Evolutionary conservation across 2,329 filamentous ascomycete genomes (phyloP).

Genomic region (Xylaria digitata): DNA sequence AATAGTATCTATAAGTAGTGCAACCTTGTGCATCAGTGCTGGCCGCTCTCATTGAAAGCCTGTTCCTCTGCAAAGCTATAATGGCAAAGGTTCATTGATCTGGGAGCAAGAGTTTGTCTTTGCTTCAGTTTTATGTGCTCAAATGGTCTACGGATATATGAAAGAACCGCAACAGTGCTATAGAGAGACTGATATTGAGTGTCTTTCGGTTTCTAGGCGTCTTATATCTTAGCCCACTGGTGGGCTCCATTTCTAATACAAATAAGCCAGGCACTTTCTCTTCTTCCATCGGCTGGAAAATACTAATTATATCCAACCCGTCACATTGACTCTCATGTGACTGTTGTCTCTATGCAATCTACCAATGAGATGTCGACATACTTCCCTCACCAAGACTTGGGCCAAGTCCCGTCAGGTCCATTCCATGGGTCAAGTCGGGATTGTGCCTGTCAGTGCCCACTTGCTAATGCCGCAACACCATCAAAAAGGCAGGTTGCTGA

Average conservation of each 20-base stretch:
- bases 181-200: constrained; percentile 20
- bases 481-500: constrained; percentile 44
- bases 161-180: constrained; percentile 39
- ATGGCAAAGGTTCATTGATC: constrained; percentile 26
- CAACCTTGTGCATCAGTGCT: constrained; percentile 32
- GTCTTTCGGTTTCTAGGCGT: constrained; percentile 40
- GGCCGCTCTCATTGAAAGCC: constrained; percentile 21
- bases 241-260: constrained; percentile 35
- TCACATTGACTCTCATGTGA: constrained; percentile 7
- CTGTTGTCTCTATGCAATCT: not conserved
- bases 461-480: constrained; percentile 29
- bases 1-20: constrained; percentile 18
- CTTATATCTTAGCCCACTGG: constrained; percentile 21
- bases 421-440: constrained; percentile 8
- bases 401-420: constrained; percentile 19
- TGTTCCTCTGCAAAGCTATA: constrained; percentile 3
- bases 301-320: not conserved
- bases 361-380: constrained; percentile 38
- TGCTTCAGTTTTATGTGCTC: constrained; percentile 15
- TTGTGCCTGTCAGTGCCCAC: constrained; percentile 10
- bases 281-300: not conserved
- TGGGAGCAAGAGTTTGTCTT: constrained; percentile 12
- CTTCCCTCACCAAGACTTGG: constrained; percentile 25
- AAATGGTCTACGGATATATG: constrained; percentile 22
- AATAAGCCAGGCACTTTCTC: constrained; percentile 33